Evolutionary conservation across 352 stramenopile genomes (phyloP).

Genomic region (Halophytophthora batemanensis): DNA sequence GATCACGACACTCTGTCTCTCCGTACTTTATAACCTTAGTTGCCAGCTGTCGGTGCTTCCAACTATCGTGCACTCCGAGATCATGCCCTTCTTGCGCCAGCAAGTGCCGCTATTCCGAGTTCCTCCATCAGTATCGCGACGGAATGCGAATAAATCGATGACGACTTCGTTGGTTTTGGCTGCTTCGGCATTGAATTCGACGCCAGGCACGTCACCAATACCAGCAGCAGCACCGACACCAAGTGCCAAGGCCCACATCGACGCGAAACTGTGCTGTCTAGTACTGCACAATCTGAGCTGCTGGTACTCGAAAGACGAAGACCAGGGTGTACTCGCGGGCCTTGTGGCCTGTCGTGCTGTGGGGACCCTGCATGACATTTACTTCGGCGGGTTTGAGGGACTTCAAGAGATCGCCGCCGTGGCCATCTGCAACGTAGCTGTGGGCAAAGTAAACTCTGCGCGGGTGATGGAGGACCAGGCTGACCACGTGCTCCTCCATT

Average conservation of each 20-base stretch:
- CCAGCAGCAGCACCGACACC: constrained; percentile 1
- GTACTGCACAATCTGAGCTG: constrained; percentile 80
- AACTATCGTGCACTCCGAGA: constrained; percentile 48
- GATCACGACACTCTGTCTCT: constrained; percentile 63
- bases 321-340: constrained; percentile 30
- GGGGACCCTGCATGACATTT: constrained; percentile 51
- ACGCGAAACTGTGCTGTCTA: constrained; percentile 55
- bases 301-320: constrained; percentile 6
- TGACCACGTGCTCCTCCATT: constrained; percentile 51
- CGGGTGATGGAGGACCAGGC: constrained; percentile 50
- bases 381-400: constrained; percentile 32
- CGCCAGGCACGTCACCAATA: neutral
- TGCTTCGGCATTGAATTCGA: too few relatives aligned
- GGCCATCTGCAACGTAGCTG: constrained; percentile 58
- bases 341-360: constrained; percentile 49
- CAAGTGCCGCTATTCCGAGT: constrained; percentile 29
- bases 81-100: constrained; percentile 52
- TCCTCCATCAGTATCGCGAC: constrained; percentile 12
- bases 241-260: constrained; percentile 10
- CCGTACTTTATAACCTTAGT: constrained; percentile 74
- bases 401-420: constrained; percentile 58
- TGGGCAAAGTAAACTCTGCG: constrained; percentile 68
- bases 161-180: too few relatives aligned
- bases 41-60: constrained; percentile 46
- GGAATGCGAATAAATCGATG: too few relatives aligned